These are phyloP conservation scores for Didymella pinodella DNA, from an alignment of 2,329 filamentous ascomycete species.

Conservation along the genomic window DNA sequence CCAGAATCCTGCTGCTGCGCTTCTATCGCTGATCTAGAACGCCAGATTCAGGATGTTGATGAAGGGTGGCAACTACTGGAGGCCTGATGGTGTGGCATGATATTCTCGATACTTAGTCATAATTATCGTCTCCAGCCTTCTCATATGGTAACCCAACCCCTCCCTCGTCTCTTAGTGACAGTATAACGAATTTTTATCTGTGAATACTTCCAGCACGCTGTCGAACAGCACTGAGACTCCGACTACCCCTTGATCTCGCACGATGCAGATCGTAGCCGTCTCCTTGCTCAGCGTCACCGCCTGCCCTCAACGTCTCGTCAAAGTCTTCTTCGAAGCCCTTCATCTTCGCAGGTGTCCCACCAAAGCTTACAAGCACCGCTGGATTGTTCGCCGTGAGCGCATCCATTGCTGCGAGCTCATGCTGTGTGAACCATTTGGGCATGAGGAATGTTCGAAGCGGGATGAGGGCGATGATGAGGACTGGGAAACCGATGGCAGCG, in stretches of 20 bases:
- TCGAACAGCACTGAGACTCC: constrained; percentile 28
- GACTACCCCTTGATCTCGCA: constrained; percentile 14
- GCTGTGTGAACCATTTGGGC: constrained; percentile 58
- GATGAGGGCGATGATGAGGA: constrained; percentile 64
- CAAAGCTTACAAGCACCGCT: constrained; percentile 61
- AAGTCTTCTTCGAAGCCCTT: constrained; percentile 38
- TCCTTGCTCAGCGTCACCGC: constrained; percentile 23
- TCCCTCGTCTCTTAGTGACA: background rate
- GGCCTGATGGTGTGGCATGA: background rate
- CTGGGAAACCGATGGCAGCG: constrained; percentile 64
- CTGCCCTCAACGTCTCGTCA: constrained; percentile 27
- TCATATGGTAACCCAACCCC: background rate
- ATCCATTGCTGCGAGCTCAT: constrained; percentile 60
- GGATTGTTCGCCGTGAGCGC: constrained; percentile 61
- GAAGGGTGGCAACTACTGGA: constrained; percentile 16
- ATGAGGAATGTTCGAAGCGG: constrained; percentile 60
- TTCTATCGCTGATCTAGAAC: background rate
- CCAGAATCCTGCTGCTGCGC: constrained; percentile 12
- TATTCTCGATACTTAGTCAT: background rate
- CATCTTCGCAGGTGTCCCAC: constrained; percentile 53
- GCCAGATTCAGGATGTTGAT: background rate
- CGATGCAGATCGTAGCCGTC: constrained; percentile 6
- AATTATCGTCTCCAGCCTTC: background rate
- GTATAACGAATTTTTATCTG: constrained; percentile 1
- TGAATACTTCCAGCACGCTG: constrained; percentile 37